phyloP scores from a whole-genome alignment of 2,329 filamentous ascomycete genomes.

The Paecilomyces sp. region DNA sequence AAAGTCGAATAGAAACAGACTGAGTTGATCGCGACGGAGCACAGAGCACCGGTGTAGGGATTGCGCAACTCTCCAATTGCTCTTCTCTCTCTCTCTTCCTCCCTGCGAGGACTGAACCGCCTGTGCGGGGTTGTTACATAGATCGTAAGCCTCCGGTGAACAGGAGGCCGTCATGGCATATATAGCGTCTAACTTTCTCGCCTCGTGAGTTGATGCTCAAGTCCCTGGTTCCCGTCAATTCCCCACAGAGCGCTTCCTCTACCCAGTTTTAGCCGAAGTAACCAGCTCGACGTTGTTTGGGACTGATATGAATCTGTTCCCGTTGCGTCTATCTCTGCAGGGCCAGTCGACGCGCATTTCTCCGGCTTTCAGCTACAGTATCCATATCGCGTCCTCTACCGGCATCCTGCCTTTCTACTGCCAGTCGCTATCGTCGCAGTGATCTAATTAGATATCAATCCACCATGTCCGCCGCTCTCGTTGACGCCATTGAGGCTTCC shows the following conservation, averaged over 20 bases:
- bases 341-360: slow-evolving; percentile 4
- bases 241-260: neutral
- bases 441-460: neutral
- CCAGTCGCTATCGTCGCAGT: neutral
- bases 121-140: neutral
- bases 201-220: neutral
- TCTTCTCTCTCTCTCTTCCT: neutral
- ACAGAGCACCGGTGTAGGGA: neutral
- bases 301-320: neutral
- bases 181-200: neutral
- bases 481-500: slow-evolving; percentile 46
- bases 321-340: neutral
- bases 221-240: neutral
- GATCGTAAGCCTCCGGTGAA: neutral
- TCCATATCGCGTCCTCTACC: slow-evolving; percentile 2
- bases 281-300: neutral
- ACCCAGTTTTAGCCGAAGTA: neutral
- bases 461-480: slow-evolving; percentile 12
- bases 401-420: neutral
- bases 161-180: neutral
- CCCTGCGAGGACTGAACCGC: neutral
- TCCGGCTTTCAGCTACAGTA: slow-evolving; percentile 8
- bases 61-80: neutral
- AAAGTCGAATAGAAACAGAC: neutral
- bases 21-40: neutral